Conservation (phyloP, 1,139 yeast species). For the Pichia sp. region DNA sequence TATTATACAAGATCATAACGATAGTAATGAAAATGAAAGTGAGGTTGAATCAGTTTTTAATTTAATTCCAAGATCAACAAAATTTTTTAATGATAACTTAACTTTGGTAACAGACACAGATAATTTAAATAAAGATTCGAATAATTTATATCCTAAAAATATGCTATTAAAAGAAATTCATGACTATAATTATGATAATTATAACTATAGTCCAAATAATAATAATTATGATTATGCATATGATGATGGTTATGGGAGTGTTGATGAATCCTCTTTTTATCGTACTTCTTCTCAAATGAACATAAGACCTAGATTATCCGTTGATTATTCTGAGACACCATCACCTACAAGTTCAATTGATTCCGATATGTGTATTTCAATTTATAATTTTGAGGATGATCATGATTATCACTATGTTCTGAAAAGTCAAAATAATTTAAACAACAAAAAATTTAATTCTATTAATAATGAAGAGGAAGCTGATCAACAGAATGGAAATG, state of each 20-base stretch:
- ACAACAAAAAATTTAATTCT: neutral
- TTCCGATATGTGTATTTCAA: constrained; percentile 1
- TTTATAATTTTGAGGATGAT: neutral
- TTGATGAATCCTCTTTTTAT: neutral
- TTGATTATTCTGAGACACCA: constrained; percentile 3
- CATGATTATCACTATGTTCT: no score
- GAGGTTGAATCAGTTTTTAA: no score
- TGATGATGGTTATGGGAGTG: neutral
- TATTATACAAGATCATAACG: no score
- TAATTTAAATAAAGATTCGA: no score
- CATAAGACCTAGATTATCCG: no score
- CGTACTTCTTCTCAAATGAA: neutral
- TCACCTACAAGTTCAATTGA: constrained; percentile 1
- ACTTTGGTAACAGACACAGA: no score
- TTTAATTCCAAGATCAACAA: no score
- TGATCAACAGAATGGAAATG: no score
- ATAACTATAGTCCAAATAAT: neutral
- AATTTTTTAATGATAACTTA: no score
- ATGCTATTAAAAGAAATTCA: neutral
- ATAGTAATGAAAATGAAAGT: no score
- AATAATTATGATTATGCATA: neutral
- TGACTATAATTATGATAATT: neutral
- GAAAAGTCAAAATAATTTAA: neutral
- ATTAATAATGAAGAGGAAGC: neutral
- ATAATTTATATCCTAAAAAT: no score